Conservation (phyloP, 2,329 filamentous ascomycete genomes). For the Talaromyces amestolkiae region DNA sequence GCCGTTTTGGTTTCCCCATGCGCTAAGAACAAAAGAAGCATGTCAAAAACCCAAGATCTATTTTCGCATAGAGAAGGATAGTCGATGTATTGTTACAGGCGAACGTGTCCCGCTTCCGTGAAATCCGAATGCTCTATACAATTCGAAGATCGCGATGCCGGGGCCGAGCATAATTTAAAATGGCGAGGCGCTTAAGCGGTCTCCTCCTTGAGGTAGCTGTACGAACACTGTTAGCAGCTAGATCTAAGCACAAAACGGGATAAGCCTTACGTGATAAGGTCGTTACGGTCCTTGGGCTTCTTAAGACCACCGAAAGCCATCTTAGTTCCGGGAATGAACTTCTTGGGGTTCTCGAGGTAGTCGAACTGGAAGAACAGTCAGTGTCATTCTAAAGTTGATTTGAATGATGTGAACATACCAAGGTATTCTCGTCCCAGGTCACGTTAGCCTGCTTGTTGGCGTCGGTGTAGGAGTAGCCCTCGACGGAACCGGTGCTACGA, state of each 20-base stretch:
- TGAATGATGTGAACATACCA: slow-evolving; percentile 58
- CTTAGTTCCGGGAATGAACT: slow-evolving; percentile 99
- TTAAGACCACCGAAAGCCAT: slow-evolving; percentile 99
- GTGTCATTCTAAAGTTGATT: not conserved
- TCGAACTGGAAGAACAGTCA: slow-evolving; percentile 62
- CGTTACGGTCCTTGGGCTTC: slow-evolving; percentile 99
- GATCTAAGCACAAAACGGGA: not conserved
- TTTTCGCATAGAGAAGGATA: slow-evolving; percentile 23
- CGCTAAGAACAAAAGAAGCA: slow-evolving; percentile 18
- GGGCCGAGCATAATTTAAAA: slow-evolving; percentile 4
- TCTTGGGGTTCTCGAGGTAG: slow-evolving; percentile 99
- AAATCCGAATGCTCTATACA: slow-evolving; percentile 14
- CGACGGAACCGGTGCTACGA: slow-evolving; percentile 86
- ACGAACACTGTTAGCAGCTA: slow-evolving; percentile 4
- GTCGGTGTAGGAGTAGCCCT: slow-evolving; percentile 96
- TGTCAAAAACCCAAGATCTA: slow-evolving; percentile 24
- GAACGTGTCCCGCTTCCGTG: slow-evolving; percentile 8
- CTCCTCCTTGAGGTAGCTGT: slow-evolving; percentile 41
- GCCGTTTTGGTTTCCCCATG: slow-evolving; percentile 15
- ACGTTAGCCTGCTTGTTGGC: slow-evolving; percentile 98
- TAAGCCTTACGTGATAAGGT: slow-evolving; percentile 84
- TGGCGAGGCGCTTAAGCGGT: slow-evolving; percentile 32
- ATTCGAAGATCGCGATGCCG: slow-evolving; percentile 16
- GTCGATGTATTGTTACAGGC: slow-evolving; percentile 39
- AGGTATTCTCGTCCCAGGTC: slow-evolving; percentile 78